Percentiles rank a stretch among this genome's conserved stretches.
phyloP scores from a whole-genome alignment of 495 filamentous ascomycete species.

The Xylaria sp. region DNA sequence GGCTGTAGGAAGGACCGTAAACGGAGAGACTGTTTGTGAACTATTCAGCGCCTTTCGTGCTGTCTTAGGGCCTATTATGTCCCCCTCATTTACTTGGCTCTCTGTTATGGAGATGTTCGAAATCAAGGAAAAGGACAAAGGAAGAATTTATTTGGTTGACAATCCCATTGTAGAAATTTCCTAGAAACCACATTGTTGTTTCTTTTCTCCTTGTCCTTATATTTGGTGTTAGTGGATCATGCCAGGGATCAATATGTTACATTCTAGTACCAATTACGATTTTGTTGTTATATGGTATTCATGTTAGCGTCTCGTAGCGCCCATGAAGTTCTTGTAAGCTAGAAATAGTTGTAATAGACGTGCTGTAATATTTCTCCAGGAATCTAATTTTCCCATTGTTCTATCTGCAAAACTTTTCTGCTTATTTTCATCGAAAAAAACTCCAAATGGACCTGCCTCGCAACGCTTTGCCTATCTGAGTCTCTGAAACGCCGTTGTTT shows the following conservation, averaged over 20 bases:
- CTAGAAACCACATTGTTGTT: background rate
- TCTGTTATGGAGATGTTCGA: background rate
- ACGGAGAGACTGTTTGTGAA: background rate
- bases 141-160: background rate
- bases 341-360: background rate
- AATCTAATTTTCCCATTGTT: background rate
- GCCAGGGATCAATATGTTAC: background rate
- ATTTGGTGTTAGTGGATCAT: too few species aligned
- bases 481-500: background rate
- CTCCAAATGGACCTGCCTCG: background rate
- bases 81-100: background rate
- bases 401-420: background rate
- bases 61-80: background rate
- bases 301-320: background rate
- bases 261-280: background rate
- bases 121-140: background rate
- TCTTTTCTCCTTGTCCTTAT: background rate
- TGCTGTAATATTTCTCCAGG: background rate
- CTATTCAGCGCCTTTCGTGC: background rate
- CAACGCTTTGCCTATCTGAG: conserved; percentile 1
- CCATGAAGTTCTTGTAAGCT: background rate
- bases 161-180: background rate
- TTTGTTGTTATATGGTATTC: background rate
- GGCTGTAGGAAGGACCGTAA: background rate
- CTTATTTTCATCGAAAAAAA: background rate